Percentiles rank a stretch among this genome's conserved stretches.
Evolutionary conservation across 106 monocot species (phyloP).

Genomic region (Acorus calamus): DNA sequence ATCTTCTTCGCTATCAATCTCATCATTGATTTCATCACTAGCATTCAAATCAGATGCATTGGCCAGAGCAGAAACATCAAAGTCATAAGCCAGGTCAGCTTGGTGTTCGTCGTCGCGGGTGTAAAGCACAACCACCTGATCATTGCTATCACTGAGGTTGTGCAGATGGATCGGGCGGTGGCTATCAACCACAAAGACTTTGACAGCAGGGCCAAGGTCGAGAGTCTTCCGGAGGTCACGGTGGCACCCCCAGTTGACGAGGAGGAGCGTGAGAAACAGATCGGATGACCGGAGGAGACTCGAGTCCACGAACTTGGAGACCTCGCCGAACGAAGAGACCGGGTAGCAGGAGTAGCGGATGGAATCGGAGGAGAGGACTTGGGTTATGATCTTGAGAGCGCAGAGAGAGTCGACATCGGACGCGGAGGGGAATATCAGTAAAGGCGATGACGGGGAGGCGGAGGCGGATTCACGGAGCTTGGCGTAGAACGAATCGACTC

Average conservation of each 20-base stretch:
- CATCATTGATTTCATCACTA: slow-evolving; percentile 39
- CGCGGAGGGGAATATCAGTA: slow-evolving; percentile 74
- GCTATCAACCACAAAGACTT: slow-evolving; percentile 70
- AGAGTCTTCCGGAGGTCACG: slow-evolving; percentile 47
- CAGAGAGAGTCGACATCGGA: slow-evolving; percentile 76
- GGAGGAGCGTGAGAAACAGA: slow-evolving; percentile 29
- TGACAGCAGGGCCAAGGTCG: slow-evolving; percentile 19
- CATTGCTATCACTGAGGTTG: slow-evolving; percentile 69
- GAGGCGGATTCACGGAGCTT: slow-evolving; percentile 39
- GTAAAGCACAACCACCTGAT: slow-evolving; percentile 55
- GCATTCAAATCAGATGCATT: slow-evolving; percentile 74
- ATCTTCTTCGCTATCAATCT: slow-evolving; percentile 30
- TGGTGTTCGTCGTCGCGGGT: slow-evolving; percentile 70
- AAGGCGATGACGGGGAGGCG: slow-evolving; percentile 46
- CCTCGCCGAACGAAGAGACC: slow-evolving; percentile 48
- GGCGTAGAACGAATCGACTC: slow-evolving; percentile 47
- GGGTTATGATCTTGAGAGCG: slow-evolving; percentile 53
- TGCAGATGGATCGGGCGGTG: slow-evolving; percentile 84
- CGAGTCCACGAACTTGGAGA: slow-evolving; percentile 22
- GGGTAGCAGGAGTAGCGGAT: slow-evolving; percentile 77
- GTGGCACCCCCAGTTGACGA: slow-evolving; percentile 82
- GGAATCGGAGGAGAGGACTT: slow-evolving; percentile 71
- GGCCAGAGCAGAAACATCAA: slow-evolving; percentile 60
- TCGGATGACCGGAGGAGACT: slow-evolving; percentile 17
- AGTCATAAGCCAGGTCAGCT: slow-evolving; percentile 66